These are phyloP conservation scores for Verruconis gallopava DNA, from an alignment of 2,329 filamentous ascomycete genomes.

Conservation along the genomic window DNA sequence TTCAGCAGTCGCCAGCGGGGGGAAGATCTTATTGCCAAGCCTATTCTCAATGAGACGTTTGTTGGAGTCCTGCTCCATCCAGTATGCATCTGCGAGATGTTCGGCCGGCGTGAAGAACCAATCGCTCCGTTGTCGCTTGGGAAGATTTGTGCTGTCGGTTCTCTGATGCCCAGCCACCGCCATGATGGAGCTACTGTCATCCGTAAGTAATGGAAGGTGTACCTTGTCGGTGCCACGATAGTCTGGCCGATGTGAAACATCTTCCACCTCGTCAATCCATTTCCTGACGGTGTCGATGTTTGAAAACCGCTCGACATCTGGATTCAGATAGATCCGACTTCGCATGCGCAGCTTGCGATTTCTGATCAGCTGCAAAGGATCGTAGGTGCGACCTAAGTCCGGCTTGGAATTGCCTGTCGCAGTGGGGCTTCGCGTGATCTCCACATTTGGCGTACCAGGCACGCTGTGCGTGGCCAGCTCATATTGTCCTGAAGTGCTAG, in stretches of 20 bases:
- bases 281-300: constrained; percentile 56
- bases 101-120: constrained; percentile 79
- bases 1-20: neutral
- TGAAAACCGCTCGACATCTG: constrained; percentile 62
- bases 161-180: constrained; percentile 17
- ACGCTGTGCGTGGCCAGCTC: constrained; percentile 26
- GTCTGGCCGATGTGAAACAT: constrained; percentile 25
- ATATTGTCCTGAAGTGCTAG: constrained; percentile 29
- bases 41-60: constrained; percentile 71
- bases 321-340: constrained; percentile 61
- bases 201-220: constrained; percentile 18
- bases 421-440: constrained; percentile 19
- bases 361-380: constrained; percentile 83
- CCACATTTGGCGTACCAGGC: constrained; percentile 28
- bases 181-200: neutral
- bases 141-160: constrained; percentile 39
- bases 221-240: constrained; percentile 27
- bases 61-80: constrained; percentile 73
- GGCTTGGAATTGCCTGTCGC: constrained; percentile 24
- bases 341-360: constrained; percentile 77
- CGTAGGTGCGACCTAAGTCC: constrained; percentile 60
- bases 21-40: constrained; percentile 56
- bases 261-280: constrained; percentile 63
- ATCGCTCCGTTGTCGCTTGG: constrained; percentile 62
- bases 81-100: constrained; percentile 78